Conservation (phyloP, 345 rosid species). For the Hypericum androsaemum region DNA sequence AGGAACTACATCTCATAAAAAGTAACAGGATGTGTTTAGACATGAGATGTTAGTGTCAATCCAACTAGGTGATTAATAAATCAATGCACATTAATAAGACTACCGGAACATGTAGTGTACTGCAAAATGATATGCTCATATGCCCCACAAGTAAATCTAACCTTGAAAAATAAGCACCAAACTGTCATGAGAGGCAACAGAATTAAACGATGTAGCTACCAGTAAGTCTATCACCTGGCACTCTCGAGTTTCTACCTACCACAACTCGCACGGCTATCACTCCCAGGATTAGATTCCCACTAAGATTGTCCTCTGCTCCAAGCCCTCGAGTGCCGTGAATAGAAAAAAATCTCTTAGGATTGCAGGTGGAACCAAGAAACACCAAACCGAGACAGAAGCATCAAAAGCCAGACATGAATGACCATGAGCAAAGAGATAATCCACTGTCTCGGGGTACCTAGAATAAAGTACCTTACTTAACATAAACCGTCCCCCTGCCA, state of each 20-base stretch:
- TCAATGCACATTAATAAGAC: too few species aligned
- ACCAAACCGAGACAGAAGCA: conserved; percentile 48
- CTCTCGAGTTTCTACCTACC: conserved; percentile 10
- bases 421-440: conserved; percentile 20
- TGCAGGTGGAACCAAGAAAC: conserved; percentile 27
- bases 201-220: too few species aligned
- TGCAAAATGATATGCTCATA: too few species aligned
- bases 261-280: conserved; percentile 18
- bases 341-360: conserved; percentile 17
- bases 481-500: conserved; percentile 48
- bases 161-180: too few species aligned
- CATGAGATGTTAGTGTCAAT: too few species aligned
- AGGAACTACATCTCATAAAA: too few species aligned
- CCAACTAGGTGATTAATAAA: too few species aligned
- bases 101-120: too few species aligned
- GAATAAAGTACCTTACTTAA: conserved; percentile 33
- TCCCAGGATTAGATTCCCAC: conserved; percentile 20
- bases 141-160: too few species aligned
- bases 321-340: conserved; percentile 31
- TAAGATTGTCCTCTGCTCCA: conserved; percentile 29
- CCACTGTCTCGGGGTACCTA: conserved; percentile 51
- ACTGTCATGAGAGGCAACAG: too few species aligned
- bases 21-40: too few species aligned
- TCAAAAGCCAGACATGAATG: conserved; percentile 24
- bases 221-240: neutral